These are phyloP conservation scores for Grosmannia serpens DNA, from an alignment of 2,329 filamentous ascomycete genomes.

Conservation along the genomic window DNA sequence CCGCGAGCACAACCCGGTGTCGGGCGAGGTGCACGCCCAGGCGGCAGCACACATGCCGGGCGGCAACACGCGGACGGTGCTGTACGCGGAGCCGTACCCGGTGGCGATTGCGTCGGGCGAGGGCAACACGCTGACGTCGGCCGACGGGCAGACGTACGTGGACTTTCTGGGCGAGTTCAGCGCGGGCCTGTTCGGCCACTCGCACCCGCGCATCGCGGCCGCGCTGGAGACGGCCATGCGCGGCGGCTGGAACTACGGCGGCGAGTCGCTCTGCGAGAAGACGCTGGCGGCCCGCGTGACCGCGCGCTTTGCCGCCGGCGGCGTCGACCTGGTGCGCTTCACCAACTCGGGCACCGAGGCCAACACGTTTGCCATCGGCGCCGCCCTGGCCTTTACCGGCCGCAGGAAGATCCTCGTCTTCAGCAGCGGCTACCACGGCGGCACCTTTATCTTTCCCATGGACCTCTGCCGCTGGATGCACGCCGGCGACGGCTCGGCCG, in stretches of 20 bases:
- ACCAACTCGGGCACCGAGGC: slow-evolving; percentile 55
- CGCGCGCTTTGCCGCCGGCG: slow-evolving; percentile 28
- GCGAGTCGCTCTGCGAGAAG: slow-evolving; percentile 35
- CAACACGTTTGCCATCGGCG: slow-evolving; percentile 43
- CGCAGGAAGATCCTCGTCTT: slow-evolving; percentile 34
- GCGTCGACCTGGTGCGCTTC: slow-evolving; percentile 43
- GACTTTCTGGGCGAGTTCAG: slow-evolving; percentile 54
- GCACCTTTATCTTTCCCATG: slow-evolving; percentile 22
- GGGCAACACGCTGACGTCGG: slow-evolving; percentile 15
- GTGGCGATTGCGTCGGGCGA: slow-evolving; percentile 19
- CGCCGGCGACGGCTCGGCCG: slow-evolving; percentile 9
- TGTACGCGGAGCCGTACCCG: slow-evolving; percentile 26
- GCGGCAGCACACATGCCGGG: slow-evolving; percentile 10
- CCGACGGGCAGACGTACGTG: slow-evolving; percentile 30
- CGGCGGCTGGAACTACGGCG: slow-evolving; percentile 41
- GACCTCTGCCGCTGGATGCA: slow-evolving; percentile 10
- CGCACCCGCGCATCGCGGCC: slow-evolving; percentile 29
- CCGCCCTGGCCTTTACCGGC: slow-evolving; percentile 31
- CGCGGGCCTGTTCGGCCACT: slow-evolving; percentile 56
- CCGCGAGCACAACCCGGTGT: slow-evolving; percentile 4
- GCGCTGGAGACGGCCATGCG: slow-evolving; percentile 6
- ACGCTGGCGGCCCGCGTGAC: slow-evolving; percentile 36
- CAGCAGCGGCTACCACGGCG: slow-evolving; percentile 38
- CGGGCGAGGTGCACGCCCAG: slow-evolving; percentile 4
- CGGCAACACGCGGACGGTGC: slow-evolving; percentile 33